These are phyloP conservation scores for Rhizomucor miehei DNA, from an alignment of 371 early-diverging fungal genomes.

Conservation along the genomic window DNA sequence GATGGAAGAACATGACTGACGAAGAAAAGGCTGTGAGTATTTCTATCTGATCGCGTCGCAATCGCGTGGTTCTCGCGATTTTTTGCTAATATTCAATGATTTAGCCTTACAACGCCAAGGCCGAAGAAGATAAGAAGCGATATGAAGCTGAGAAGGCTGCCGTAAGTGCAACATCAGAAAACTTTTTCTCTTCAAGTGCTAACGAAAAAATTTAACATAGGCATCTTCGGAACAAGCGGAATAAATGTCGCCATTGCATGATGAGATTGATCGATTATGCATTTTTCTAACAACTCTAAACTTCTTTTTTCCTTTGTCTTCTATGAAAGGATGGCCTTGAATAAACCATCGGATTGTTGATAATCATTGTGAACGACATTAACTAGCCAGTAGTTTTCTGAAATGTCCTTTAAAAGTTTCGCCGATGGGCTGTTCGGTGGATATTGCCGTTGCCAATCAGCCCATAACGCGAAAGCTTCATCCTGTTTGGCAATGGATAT, in stretches of 20 bases:
- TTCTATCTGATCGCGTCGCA: constrained; percentile 9
- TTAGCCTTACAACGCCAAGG: constrained; percentile 51
- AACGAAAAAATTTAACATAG: background rate
- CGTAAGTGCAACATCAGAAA: constrained; percentile 15
- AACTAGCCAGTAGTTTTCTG: constrained; percentile 80
- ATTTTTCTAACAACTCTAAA: background rate
- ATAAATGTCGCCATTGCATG: background rate
- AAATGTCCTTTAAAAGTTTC: constrained; percentile 59
- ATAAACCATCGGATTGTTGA: constrained; percentile 52
- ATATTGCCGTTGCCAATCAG: constrained; percentile 85
- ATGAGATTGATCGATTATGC: constrained; percentile 1
- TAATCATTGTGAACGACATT: constrained; percentile 94
- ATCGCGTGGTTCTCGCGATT: background rate
- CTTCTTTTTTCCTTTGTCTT: background rate
- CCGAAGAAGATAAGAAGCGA: constrained; percentile 69
- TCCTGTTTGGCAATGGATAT: constrained; percentile 27
- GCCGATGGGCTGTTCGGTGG: constrained; percentile 49
- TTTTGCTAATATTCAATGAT: background rate
- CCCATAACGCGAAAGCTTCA: constrained; percentile 91
- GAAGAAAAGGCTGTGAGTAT: constrained; percentile 58
- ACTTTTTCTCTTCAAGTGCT: background rate
- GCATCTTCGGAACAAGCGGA: too few species aligned
- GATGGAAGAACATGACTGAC: constrained; percentile 70
- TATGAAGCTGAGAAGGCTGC: constrained; percentile 71
- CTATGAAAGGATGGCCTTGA: constrained; percentile 42